These are phyloP conservation scores for Solanum pinnatisectum DNA, from an alignment of 257 asterid genomes.

Conservation along the genomic window DNA sequence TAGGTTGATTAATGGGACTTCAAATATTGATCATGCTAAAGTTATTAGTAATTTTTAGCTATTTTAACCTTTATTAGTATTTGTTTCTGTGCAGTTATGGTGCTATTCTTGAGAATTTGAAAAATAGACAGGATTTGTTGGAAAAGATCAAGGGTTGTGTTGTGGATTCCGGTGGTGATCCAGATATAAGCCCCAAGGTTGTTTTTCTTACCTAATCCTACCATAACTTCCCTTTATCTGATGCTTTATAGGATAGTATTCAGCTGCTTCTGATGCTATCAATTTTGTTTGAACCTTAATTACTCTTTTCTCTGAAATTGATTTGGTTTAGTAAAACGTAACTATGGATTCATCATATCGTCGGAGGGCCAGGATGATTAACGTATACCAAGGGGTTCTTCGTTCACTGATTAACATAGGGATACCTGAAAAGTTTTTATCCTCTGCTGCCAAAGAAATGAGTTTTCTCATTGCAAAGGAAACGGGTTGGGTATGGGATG, in stretches of 20 bases:
- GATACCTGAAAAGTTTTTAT: neutral
- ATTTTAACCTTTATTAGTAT: neutral
- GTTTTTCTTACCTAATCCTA: neutral
- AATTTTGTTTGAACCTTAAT: neutral
- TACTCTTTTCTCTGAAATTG: neutral
- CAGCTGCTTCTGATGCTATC: neutral
- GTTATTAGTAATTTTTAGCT: neutral
- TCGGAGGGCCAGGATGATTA: neutral
- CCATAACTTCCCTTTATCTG: neutral
- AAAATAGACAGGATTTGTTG: conserved; percentile 42
- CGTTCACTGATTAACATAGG: neutral
- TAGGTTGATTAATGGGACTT: conserved; percentile 40
- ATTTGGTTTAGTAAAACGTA: neutral
- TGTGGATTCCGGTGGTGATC: conserved; percentile 92
- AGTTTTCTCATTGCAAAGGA: neutral
- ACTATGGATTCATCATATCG: neutral
- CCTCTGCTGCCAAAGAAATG: neutral
- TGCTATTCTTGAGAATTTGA: conserved; percentile 54
- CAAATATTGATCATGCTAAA: neutral
- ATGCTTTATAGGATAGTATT: neutral
- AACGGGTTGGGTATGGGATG: neutral
- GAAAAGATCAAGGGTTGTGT: conserved; percentile 73
- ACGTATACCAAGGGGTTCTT: neutral
- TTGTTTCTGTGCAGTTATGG: conserved; percentile 50
- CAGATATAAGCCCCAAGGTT: conserved; percentile 79